Conservation (phyloP, 345 rosid species). For the Gossypium longicalyx region DNA sequence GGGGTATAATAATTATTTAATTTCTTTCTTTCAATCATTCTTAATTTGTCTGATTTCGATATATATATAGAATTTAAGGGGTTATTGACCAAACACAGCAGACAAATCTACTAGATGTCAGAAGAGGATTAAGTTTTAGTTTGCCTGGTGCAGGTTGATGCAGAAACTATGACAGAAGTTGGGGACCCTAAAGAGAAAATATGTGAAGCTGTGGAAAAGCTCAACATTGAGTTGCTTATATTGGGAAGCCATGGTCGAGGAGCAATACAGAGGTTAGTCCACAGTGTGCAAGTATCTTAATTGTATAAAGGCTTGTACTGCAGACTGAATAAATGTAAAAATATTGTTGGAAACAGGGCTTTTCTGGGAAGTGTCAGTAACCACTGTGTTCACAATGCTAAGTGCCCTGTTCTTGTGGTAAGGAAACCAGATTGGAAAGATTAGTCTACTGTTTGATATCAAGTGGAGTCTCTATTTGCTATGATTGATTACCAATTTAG, state of each 20-base stretch:
- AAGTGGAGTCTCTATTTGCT: neutral
- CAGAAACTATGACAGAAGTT: constrained; percentile 36
- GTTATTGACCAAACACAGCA: neutral
- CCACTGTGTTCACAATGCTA: constrained; percentile 40
- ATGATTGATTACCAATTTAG: neutral
- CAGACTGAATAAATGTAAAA: neutral
- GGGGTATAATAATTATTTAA: constrained; percentile 34
- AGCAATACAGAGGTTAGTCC: constrained; percentile 46
- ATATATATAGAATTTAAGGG: neutral
- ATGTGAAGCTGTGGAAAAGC: constrained; percentile 46
- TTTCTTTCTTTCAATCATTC: neutral
- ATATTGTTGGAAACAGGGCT: constrained; percentile 28
- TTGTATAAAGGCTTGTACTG: neutral
- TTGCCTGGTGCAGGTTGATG: constrained; percentile 40
- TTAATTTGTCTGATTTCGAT: neutral
- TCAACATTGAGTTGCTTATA: constrained; percentile 37
- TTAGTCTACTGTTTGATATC: neutral
- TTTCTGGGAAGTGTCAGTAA: constrained; percentile 44
- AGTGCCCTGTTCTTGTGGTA: constrained; percentile 45
- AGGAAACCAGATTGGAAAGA: constrained; percentile 29
- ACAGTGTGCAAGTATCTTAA: neutral
- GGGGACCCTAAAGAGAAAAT: constrained; percentile 49
- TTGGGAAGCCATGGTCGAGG: constrained; percentile 55
- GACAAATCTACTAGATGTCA: neutral
- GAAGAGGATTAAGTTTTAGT: neutral